These are phyloP conservation scores for Diaporthe citrichinensis DNA, from an alignment of 2,329 filamentous ascomycete species.

Conservation along the genomic window DNA sequence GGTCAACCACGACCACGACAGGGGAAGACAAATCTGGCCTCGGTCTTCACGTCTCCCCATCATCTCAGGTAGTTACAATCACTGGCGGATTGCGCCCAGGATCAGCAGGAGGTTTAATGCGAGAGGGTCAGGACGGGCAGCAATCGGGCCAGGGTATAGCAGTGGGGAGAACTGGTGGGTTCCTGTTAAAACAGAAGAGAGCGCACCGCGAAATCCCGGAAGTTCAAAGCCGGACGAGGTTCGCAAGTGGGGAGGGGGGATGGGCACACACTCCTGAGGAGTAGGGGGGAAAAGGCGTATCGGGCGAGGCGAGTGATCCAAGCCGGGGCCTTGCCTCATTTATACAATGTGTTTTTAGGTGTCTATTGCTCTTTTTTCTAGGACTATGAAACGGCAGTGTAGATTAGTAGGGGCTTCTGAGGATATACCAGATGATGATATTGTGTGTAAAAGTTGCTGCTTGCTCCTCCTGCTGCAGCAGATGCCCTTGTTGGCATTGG, in stretches of 20 bases:
- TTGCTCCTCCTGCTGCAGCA: neutral
- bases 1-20: neutral
- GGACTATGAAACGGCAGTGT: constrained; percentile 19
- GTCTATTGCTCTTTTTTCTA: constrained; percentile 11
- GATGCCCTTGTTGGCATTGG: neutral
- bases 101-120: neutral
- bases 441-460: neutral
- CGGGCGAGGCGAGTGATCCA: constrained; percentile 1
- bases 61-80: neutral
- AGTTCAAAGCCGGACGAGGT: neutral
- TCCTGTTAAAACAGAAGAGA: neutral
- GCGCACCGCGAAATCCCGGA: neutral
- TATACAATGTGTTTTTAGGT: neutral
- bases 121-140: no score
- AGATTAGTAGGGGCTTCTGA: constrained; percentile 10
- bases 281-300: constrained; percentile 7
- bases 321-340: neutral
- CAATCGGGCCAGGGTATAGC: neutral
- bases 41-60: neutral
- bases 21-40: neutral
- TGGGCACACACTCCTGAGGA: neutral
- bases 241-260: neutral
- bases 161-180: neutral
- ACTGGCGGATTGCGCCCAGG: neutral
- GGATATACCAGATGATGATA: constrained; percentile 24